Conservation (phyloP, 73 alveolate genomes). For the Paraurostyla sp. region DNA sequence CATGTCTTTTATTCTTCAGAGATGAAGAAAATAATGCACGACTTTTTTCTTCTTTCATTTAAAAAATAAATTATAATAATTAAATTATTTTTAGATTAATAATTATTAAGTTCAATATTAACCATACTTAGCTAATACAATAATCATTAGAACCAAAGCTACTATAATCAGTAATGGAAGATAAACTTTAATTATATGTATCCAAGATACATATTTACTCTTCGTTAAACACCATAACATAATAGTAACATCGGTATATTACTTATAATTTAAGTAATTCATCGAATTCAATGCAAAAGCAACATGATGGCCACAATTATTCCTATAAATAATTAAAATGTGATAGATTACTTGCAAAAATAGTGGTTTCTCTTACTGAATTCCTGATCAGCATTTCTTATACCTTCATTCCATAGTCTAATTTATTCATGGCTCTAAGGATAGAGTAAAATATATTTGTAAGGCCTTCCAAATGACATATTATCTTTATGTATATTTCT, state of each 20-base stretch:
- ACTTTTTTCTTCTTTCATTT: too few relatives aligned
- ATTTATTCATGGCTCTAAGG: constrained; percentile 36
- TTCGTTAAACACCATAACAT: constrained; percentile 75
- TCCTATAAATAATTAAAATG: constrained; percentile 17
- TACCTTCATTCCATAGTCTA: constrained; percentile 71
- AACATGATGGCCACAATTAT: constrained; percentile 85
- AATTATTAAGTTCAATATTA: neutral
- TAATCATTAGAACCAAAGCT: neutral
- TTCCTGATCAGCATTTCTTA: constrained; percentile 59
- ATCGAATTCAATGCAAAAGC: constrained; percentile 77
- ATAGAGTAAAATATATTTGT: constrained; percentile 46
- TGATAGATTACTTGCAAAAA: constrained; percentile 49
- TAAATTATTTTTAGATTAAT: too few relatives aligned
- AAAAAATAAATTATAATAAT: too few relatives aligned
- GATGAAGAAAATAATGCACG: too few relatives aligned
- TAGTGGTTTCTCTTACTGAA: constrained; percentile 70
- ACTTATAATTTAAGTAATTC: constrained; percentile 68
- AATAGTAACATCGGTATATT: constrained; percentile 74
- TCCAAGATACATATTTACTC: constrained; percentile 76
- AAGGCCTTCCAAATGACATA: constrained; percentile 64
- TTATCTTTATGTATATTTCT: constrained; percentile 39
- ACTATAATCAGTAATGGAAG: constrained; percentile 63
- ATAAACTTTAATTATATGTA: constrained; percentile 73
- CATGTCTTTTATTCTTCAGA: too few relatives aligned
- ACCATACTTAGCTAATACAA: constrained; percentile 17